Base-by-base conservation (phyloP, 495 filamentous ascomycete genomes). In the Aspergillus steynii region DNA sequence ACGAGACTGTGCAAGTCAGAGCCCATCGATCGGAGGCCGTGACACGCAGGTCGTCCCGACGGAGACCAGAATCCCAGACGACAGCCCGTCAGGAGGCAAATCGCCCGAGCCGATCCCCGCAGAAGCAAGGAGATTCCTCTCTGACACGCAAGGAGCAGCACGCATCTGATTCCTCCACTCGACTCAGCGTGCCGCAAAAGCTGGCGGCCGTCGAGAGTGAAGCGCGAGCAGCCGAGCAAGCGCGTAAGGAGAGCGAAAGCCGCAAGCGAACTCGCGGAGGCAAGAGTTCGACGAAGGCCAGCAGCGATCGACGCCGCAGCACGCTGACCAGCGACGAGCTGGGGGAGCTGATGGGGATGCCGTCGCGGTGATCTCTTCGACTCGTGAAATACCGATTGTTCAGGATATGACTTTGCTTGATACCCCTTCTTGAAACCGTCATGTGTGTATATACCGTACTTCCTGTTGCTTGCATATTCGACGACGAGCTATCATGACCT, bases 301-400 rank as follows among this genome's bases (percentile, higher is more conserved):
- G 68, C 66, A 71, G 56, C 47, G 82, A 78, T 51, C 78, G 89
- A 55, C 76, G 89, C 65, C 74, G 89, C 49, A 91, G 88, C 60
- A 91, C 89, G 7, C 75, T 92, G 0, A 89, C 85, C 27, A 85
- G 82, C n/a, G 86, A 87, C 76, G 89, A 92, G 64, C 65, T 91
- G 51, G 86, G 89, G 56, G 84, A 85, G 50, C 71, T 89, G 64
- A 83, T 89, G 74, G 76, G 80, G 29, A 65, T 73, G 53, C 55
- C 67, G 27, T 63, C 70, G 49, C 61, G 61, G 31, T 71, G 54
- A 62, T 42, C 47, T 49, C 10, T 29, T 50, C 28, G 12, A 46
- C 26, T 50, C 49, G 50, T 31, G 50, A 62, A 54, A 55, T 62
- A 62, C 63, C 34, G n/a, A 45, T 26, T 53, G 26, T 53, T 58